A percentile compares a stretch with the other conserved stretches of the same genome.
phyloP scores from a whole-genome alignment of 345 rosid genomes.

The Melaleuca alternifolia region DNA sequence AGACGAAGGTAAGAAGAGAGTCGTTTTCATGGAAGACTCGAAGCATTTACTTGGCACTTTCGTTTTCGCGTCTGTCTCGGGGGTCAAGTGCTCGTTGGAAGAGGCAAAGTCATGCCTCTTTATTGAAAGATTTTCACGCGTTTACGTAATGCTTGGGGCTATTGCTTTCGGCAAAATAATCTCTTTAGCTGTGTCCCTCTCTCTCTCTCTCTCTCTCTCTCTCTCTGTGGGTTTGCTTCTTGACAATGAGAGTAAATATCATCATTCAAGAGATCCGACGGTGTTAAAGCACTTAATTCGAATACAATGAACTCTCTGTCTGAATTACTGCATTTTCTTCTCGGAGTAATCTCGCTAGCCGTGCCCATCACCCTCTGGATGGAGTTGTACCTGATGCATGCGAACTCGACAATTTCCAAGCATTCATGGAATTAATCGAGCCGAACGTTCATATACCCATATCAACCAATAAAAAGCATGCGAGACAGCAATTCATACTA shows the following conservation, averaged over 20 bases:
- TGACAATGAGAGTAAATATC: neutral
- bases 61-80: neutral
- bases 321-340: neutral
- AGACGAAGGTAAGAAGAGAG: neutral
- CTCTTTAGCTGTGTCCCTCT: neutral
- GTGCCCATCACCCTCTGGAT: neutral
- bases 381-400: neutral
- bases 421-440: neutral
- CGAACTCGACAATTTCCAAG: neutral
- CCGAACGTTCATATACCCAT: neutral
- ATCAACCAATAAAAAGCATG: neutral
- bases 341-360: neutral
- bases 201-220: neutral
- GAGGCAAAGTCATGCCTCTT: neutral
- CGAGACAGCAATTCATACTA: neutral
- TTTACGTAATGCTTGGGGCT: neutral
- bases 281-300: neutral
- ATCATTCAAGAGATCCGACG: neutral
- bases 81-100: neutral
- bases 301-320: neutral
- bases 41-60: neutral
- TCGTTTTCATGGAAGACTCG: neutral
- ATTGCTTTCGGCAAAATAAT: neutral
- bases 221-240: neutral
- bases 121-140: neutral